Evolutionary conservation across 257 asterid genomes (phyloP).

Genomic region (Nicotiana noctiflora): DNA sequence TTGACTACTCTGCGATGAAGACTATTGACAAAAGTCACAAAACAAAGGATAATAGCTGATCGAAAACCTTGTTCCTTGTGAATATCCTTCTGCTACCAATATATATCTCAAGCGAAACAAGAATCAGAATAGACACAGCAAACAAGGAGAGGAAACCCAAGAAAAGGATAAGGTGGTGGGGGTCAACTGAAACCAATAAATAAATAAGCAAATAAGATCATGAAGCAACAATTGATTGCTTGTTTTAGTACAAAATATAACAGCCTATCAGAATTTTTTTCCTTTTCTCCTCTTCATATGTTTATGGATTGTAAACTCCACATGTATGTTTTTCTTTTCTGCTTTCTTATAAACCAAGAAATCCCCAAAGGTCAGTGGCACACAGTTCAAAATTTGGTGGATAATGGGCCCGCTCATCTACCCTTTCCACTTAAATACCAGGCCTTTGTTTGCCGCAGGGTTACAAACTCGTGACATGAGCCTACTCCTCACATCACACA

Average conservation of each 20-base stretch:
- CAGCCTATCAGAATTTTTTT: background rate
- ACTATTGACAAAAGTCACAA: background rate
- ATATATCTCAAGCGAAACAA: background rate
- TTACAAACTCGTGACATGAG: background rate
- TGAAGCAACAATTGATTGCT: background rate
- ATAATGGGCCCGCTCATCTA: background rate
- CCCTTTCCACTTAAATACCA: background rate
- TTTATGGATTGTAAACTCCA: background rate
- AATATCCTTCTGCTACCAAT: background rate
- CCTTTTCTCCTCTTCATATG: background rate
- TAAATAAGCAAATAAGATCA: background rate
- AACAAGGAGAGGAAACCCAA: conserved; percentile 2
- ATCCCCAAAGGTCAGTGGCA: background rate
- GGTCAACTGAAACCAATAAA: background rate
- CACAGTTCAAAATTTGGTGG: background rate
- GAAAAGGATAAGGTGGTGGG: background rate
- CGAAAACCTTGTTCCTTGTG: background rate
- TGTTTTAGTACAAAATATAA: background rate
- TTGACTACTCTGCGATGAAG: background rate
- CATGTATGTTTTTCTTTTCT: background rate
- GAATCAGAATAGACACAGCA: background rate
- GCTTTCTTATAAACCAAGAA: background rate
- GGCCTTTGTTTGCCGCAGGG: background rate
- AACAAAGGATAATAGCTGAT: background rate
- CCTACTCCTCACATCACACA: background rate